phyloP scores from a whole-genome alignment of 495 filamentous ascomycete genomes.

The Penicillium verhagenii region DNA sequence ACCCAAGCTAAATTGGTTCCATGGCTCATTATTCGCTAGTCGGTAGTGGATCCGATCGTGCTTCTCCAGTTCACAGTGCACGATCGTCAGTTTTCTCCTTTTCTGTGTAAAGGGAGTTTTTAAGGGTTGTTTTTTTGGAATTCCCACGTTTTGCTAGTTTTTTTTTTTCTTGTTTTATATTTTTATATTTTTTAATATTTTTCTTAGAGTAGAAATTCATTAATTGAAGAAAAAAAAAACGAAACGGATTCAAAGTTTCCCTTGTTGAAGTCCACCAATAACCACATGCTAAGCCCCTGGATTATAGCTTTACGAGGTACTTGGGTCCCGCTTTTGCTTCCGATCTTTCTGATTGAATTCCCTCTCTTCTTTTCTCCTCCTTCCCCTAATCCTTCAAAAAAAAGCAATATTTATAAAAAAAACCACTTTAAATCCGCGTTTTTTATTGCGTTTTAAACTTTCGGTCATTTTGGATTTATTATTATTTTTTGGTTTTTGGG shows the following conservation, averaged over 20 bases:
- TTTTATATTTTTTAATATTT: too few relatives aligned
- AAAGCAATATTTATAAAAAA: too few relatives aligned
- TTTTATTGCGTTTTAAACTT: conserved; percentile 15
- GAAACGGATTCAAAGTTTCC: too few relatives aligned
- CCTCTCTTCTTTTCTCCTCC: neutral
- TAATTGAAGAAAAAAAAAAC: too few relatives aligned
- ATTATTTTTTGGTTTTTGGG: conserved; percentile 5
- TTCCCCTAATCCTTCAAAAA: too few relatives aligned
- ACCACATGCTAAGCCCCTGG: too few relatives aligned
- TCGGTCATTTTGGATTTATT: conserved; percentile 9
- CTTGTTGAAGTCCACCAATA: too few relatives aligned
- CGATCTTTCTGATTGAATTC: conserved; percentile 12
- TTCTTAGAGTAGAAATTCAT: too few relatives aligned
- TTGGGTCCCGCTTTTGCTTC: conserved; percentile 10
- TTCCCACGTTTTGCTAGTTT: too few relatives aligned
- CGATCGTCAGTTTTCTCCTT: neutral
- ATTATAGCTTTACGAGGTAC: conserved; percentile 4
- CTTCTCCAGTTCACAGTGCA: neutral
- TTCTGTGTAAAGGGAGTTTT: neutral
- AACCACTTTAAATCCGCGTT: neutral
- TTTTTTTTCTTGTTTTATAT: too few relatives aligned
- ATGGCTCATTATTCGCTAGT: neutral
- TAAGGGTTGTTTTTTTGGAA: neutral
- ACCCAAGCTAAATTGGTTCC: neutral
- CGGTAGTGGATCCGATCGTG: neutral